phyloP scores from a whole-genome alignment of 1,139 yeast species.

The Sugiyamaella novakii region DNA sequence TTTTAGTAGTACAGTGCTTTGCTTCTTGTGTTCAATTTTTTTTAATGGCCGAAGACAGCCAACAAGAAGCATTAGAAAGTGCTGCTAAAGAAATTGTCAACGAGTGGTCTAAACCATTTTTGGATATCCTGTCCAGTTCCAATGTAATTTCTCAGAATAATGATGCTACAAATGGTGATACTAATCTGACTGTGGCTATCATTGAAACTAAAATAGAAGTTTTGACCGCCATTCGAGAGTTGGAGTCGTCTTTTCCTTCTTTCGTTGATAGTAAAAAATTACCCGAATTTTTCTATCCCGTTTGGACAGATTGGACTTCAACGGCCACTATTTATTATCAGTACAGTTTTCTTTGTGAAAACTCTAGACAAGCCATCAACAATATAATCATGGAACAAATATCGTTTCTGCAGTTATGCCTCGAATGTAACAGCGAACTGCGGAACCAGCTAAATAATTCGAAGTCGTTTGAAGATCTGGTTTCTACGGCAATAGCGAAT shows the following conservation, averaged over 20 bases:
- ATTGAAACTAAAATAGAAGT: constrained; percentile 27
- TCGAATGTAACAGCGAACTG: constrained; percentile 13
- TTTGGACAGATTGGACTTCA: constrained; percentile 12
- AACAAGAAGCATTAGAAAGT: constrained; percentile 29
- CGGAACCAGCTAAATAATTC: not conserved
- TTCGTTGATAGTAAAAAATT: constrained; percentile 3
- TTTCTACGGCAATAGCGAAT: constrained; percentile 4
- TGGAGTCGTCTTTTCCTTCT: constrained; percentile 37
- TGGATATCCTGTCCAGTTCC: constrained; percentile 26
- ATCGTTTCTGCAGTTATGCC: constrained; percentile 9
- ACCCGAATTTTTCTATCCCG: constrained; percentile 6
- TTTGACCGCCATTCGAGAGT: constrained; percentile 34
- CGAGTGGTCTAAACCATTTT: constrained; percentile 36
- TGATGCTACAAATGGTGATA: not conserved
- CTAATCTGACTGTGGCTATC: constrained; percentile 4
- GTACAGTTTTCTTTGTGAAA: not conserved
- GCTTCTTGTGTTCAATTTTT: constrained; percentile 40
- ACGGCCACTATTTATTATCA: constrained; percentile 1
- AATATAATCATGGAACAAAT: constrained; percentile 13
- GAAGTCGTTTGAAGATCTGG: not conserved
- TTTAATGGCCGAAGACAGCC: constrained; percentile 39
- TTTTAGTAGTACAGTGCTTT: constrained; percentile 39
- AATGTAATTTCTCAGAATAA: constrained; percentile 15
- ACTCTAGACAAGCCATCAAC: constrained; percentile 1
- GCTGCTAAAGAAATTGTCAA: constrained; percentile 34